Conservation (phyloP, 192 early-diverging fungal genomes). For the Coemansia sp. region DNA sequence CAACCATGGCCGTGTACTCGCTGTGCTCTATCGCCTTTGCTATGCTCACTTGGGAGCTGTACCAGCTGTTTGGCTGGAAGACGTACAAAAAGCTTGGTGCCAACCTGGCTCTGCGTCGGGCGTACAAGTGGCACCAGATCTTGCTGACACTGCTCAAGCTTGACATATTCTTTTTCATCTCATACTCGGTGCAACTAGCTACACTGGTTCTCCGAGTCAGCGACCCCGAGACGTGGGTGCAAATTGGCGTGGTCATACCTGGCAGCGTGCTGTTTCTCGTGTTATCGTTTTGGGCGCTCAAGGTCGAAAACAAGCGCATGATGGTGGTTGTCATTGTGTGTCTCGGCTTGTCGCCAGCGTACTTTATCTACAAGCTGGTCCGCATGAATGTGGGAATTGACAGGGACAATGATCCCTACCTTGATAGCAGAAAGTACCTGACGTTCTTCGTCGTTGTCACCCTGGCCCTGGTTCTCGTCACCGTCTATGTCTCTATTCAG, state of each 20-base stretch:
- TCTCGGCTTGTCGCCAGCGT: conserved; percentile 46
- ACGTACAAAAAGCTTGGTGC: conserved; percentile 84
- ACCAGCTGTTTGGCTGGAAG: conserved; percentile 81
- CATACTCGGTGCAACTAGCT: conserved; percentile 73
- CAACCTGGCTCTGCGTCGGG: conserved; percentile 69
- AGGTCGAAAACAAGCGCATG: conserved; percentile 44
- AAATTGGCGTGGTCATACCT: conserved; percentile 57
- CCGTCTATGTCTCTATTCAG: conserved; percentile 46
- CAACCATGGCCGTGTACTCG: conserved; percentile 53
- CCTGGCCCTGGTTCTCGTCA: conserved; percentile 47
- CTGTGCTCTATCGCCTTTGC: conserved; percentile 51
- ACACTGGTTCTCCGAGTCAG: conserved; percentile 60
- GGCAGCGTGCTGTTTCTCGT: conserved; percentile 54
- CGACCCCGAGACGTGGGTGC: conserved; percentile 56
- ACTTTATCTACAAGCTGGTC: conserved; percentile 58
- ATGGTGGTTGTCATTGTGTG: conserved; percentile 54
- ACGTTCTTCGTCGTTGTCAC: conserved; percentile 56
- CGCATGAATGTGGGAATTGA: conserved; percentile 55
- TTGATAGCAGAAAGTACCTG: conserved; percentile 54
- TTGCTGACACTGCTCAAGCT: conserved; percentile 80
- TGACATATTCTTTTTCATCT: conserved; percentile 76
- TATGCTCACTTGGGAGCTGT: conserved; percentile 58
- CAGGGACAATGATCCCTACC: conserved; percentile 49
- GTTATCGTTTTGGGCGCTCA: conserved; percentile 54
- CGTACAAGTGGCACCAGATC: conserved; percentile 76